Conservation (phyloP, 495 filamentous ascomycete genomes). For the Podospora pseudocomata region DNA sequence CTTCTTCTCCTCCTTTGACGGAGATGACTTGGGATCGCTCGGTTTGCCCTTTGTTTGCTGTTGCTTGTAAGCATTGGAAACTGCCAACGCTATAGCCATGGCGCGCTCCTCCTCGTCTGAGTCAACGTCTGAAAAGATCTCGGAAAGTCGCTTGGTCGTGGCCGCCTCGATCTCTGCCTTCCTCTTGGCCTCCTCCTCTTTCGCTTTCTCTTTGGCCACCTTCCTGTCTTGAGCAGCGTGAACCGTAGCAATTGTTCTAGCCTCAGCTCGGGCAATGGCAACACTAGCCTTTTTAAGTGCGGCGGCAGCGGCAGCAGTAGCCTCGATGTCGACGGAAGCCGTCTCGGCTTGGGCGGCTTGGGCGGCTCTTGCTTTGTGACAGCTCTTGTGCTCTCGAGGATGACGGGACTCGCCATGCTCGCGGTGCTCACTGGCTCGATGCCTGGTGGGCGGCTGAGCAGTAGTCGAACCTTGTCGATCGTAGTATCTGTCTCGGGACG, state of each 20-base stretch:
- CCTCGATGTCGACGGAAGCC: too few relatives aligned
- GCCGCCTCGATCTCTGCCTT: not conserved
- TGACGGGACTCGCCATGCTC: not conserved
- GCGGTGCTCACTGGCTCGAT: not conserved
- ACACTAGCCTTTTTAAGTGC: not conserved
- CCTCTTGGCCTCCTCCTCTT: not conserved
- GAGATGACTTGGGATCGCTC: not conserved
- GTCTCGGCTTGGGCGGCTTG: not conserved
- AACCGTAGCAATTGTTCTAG: not conserved
- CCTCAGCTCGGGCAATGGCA: not conserved
- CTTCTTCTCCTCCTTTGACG: not conserved
- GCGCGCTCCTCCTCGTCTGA: not conserved
- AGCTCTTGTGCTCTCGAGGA: not conserved
- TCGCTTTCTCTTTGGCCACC: conserved; percentile 11
- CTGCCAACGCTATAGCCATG: not conserved
- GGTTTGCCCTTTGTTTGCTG: not conserved
- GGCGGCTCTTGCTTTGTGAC: not conserved
- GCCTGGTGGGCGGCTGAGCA: not conserved
- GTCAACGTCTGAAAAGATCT: not conserved
- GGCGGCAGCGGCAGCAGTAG: not conserved
- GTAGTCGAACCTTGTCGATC: not conserved
- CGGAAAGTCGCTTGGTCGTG: not conserved
- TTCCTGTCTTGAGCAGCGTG: conserved; percentile 10
- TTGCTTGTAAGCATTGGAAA: not conserved
- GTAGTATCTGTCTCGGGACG: not conserved